Conservation (phyloP, 257 asterid species). For the Penstemon eatonii region DNA sequence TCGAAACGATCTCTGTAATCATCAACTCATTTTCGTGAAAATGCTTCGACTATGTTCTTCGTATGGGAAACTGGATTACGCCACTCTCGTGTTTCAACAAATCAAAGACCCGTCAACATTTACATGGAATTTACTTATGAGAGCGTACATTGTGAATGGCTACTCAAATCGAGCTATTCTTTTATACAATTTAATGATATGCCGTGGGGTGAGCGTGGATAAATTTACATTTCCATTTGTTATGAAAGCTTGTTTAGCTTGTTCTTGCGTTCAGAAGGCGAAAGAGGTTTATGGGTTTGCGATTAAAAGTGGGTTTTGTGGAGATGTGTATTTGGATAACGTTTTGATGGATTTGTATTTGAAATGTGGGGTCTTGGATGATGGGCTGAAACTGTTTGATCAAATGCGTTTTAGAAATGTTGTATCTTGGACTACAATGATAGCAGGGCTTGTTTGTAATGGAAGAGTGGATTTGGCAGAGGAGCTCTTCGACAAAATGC, state of each 20-base stretch:
- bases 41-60: constrained; percentile 53
- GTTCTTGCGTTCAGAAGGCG: constrained; percentile 44
- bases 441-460: constrained; percentile 38
- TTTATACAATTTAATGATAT: constrained; percentile 46
- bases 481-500: constrained; percentile 47
- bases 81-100: constrained; percentile 39
- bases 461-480: constrained; percentile 43
- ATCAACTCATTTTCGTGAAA: constrained; percentile 37
- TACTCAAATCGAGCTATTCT: constrained; percentile 40
- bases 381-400: constrained; percentile 54
- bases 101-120: constrained; percentile 42
- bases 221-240: constrained; percentile 62
- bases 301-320: constrained; percentile 42
- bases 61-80: constrained; percentile 42
- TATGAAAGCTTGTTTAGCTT: constrained; percentile 53
- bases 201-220: constrained; percentile 41
- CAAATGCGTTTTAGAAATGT: constrained; percentile 51
- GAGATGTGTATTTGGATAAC: constrained; percentile 53
- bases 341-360: constrained; percentile 57
- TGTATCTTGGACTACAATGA: constrained; percentile 61
- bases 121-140: constrained; percentile 48
- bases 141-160: constrained; percentile 39
- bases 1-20: constrained; percentile 36
- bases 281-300: constrained; percentile 59
- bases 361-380: constrained; percentile 48